Base-by-base conservation (phyloP, 2,329 filamentous ascomycete genomes). In the Zasmidium citrigriseum region DNA sequence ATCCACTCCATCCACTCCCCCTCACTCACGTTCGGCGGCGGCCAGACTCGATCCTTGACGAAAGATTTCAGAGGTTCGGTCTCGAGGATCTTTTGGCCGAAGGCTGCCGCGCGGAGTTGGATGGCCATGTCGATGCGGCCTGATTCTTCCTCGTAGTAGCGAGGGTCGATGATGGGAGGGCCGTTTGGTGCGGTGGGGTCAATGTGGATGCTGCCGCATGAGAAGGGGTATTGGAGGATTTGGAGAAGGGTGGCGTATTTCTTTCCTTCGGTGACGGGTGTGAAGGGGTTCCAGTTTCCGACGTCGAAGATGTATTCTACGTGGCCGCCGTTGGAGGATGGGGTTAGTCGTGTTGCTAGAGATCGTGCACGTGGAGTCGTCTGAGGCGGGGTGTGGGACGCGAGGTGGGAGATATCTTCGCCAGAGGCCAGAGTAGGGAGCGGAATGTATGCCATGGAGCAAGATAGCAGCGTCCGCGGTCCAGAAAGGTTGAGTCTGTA, bases 201-300 rank as follows among this genome's bases (percentile, higher is more conserved):
- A 52, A 72, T 66, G 49, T 71, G 69, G 3, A 67, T 56, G 21
- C 54, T 64, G 20, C 68, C 68, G 10, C 66, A 64, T 1, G 66
- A 66, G 29, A 68, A 54, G 3, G 67, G 66, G 24, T 61, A 59
- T 23, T 61, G 52, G 12, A 61, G 49, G 25, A 51, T 54, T 20
- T 56, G 52, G 25, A 34, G 53, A 38, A 49, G 16, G 18, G 34
- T 41, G 7, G 34, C 34, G 34, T 41, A 41, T n/a, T 41, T 41
- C 34, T 41, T 41, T 11, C 34, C 34, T 16, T 11, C 12, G 12
- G 5, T 7, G 7, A n/a, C 16, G 4, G 34, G 34, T n/a, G 34
- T 41, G 34, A 41, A 41, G 4, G 34, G 34, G 16, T 41, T 41
- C 34, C 34, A 41, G 18, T 41, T 41, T 14, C 45, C 53, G 27